Base-by-base conservation (phyloP, 2,329 filamentous ascomycete species). In the Laburnicola sp. region DNA sequence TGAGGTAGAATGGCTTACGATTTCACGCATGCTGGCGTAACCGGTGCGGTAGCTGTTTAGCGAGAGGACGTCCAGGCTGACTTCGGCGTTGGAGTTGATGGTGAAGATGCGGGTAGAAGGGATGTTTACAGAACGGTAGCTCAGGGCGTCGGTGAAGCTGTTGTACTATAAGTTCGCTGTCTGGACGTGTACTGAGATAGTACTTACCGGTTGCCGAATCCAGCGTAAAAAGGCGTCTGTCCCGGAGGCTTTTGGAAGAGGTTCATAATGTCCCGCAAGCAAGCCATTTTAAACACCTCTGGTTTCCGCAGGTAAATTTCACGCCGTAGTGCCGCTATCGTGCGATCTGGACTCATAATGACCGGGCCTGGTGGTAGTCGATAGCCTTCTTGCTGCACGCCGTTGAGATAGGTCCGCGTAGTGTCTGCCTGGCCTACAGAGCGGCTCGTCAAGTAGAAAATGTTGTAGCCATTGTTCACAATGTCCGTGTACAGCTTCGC, bases 261-360 rank as follows among this genome's bases (percentile, higher is more conserved):
- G 51, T 87, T 89, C 68, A 92, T 86, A 62, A 99, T 97, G 71
- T 99, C 94, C 35, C 94, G 86, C 21, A 99, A 77, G 57, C 94
- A 99, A 2, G 94, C 91, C 95, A 99, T 99, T 75, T 99, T 99
- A 83, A 99, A 99, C 6, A 99, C 91, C 69, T 99, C 92, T 0
- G 94, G 95, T 72, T 99, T 97, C 46, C 94, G 85, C 25, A 99
- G 80, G 70, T 99, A 99, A 4, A 99, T 85, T 71, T 99, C 94
- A 41, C 94, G 86, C 50, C 94, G 83, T 27, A 99, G 75, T 0
- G 94, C 95, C 6, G 95, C 92, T 76, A 97, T 95, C 1, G 92
- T 97, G 48, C 94, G 83, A 73, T 99, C 94, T 0, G 94, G 95
- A 31, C 89, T 96, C 74, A 97, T 85, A 57, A 99, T 97, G 0